phyloP scores from a whole-genome alignment of 1,284 basidiomycete species.

The Phenoliferia sp. region DNA sequence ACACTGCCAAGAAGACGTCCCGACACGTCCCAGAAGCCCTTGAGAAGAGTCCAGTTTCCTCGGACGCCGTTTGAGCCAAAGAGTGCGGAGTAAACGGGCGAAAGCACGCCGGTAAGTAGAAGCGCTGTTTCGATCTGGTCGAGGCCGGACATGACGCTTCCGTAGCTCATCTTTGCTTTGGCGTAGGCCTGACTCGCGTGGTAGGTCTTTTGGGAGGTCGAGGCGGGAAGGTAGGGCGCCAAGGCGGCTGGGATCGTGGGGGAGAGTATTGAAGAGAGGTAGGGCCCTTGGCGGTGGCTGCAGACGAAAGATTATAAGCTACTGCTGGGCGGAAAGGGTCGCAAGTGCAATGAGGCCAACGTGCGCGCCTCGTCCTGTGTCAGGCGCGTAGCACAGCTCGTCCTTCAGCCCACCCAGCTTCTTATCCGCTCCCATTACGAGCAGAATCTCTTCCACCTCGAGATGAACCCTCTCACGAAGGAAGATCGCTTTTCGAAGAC shows the following conservation, averaged over 20 bases:
- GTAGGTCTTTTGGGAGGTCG: constrained; percentile 16
- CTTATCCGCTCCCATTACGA: background rate
- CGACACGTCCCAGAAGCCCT: constrained; percentile 23
- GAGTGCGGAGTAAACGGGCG: constrained; percentile 44
- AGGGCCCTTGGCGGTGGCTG: constrained; percentile 26
- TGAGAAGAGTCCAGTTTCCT: constrained; percentile 26
- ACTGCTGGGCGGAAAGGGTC: too few species aligned
- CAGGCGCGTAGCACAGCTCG: background rate
- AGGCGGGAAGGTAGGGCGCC: constrained; percentile 29
- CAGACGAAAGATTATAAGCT: too few species aligned
- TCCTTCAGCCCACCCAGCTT: background rate
- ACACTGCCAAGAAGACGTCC: constrained; percentile 8
- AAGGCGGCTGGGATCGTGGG: constrained; percentile 26
- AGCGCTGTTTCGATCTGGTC: constrained; percentile 66
- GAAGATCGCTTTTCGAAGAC: background rate
- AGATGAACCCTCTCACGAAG: background rate
- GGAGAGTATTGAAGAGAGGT: constrained; percentile 12
- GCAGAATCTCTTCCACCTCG: too few species aligned
- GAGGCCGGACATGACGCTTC: constrained; percentile 65
- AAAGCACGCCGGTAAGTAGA: constrained; percentile 44
- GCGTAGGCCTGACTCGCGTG: constrained; percentile 84
- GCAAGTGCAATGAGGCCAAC: background rate
- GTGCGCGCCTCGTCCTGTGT: background rate
- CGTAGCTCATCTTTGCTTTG: constrained; percentile 83
- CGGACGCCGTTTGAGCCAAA: constrained; percentile 37